Evolutionary conservation across 164 flowering plant genomes (phyloP).

Genomic region (Pachysandra terminalis): DNA sequence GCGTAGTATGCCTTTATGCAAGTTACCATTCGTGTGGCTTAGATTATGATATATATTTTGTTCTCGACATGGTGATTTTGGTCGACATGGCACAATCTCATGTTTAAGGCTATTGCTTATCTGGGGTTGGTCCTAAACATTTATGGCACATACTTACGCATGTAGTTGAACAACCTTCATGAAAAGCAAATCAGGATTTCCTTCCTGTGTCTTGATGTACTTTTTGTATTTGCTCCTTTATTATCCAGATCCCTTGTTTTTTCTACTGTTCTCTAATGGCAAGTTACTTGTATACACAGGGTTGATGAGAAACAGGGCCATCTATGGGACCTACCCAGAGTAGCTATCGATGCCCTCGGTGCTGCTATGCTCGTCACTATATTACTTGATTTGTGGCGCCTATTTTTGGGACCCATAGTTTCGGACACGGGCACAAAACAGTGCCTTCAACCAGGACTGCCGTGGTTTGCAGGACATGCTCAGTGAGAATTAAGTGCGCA

Average conservation of each 20-base stretch:
- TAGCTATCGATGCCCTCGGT: constrained; percentile 85
- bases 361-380: constrained; percentile 97
- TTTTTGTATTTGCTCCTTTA: neutral
- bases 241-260: neutral
- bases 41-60: neutral
- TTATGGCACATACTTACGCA: too few species aligned
- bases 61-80: neutral
- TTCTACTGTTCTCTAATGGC: constrained; percentile 5
- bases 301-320: constrained; percentile 80
- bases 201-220: too few species aligned
- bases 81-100: neutral
- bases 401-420: constrained; percentile 78
- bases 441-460: constrained; percentile 68
- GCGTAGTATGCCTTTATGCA: neutral
- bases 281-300: constrained; percentile 33
- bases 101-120: too few species aligned
- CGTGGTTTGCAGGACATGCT: constrained; percentile 61
- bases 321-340: constrained; percentile 78
- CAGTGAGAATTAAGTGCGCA: neutral
- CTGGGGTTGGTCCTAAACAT: too few species aligned
- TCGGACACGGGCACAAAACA: constrained; percentile 49
- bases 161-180: too few species aligned
- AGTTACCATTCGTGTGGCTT: neutral
- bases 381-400: constrained; percentile 89
- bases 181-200: too few species aligned